Percentiles rank a stretch among this genome's conserved stretches.
These are phyloP conservation scores for Irpex sp. DNA, from an alignment of 1,284 basidiomycete genomes.

Conservation along the genomic window DNA sequence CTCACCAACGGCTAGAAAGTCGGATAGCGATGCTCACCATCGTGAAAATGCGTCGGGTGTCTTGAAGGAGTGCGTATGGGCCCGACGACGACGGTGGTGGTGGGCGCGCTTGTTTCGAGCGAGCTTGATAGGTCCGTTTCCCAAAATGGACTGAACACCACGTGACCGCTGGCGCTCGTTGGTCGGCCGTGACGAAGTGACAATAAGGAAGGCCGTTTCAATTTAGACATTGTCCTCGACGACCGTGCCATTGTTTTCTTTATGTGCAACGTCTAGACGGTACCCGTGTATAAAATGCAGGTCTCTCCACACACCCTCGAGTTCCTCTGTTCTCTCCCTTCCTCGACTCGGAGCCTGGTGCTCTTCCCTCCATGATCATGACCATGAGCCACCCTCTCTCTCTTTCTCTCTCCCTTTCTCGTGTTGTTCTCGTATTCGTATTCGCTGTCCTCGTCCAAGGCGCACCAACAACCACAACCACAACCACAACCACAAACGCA, in stretches of 20 bases:
- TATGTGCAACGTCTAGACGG: neutral
- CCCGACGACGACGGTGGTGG: slow-evolving; percentile 16
- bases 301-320: neutral
- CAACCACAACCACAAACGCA: neutral
- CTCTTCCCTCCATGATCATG: slow-evolving; percentile 8
- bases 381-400: neutral
- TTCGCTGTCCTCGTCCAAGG: slow-evolving; percentile 15
- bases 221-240: neutral
- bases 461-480: slow-evolving; percentile 26
- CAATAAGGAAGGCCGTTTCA: slow-evolving; percentile 1
- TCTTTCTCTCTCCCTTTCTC: neutral
- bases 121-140: slow-evolving; percentile 1
- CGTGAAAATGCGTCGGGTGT: slow-evolving; percentile 25
- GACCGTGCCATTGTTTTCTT: neutral
- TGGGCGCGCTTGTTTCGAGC: slow-evolving; percentile 1
- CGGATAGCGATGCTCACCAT: slow-evolving; percentile 31
- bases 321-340: neutral
- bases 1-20: slow-evolving; percentile 9
- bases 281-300: neutral
- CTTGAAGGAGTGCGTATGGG: slow-evolving; percentile 24
- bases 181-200: too few species aligned
- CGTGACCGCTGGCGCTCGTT: too few species aligned
- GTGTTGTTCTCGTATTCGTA: slow-evolving; percentile 7
- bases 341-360: slow-evolving; percentile 17
- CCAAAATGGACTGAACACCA: too few species aligned